Evolutionary conservation across 805 yeast genomes (phyloP).

Genomic region (Metschnikowia lachancei): DNA sequence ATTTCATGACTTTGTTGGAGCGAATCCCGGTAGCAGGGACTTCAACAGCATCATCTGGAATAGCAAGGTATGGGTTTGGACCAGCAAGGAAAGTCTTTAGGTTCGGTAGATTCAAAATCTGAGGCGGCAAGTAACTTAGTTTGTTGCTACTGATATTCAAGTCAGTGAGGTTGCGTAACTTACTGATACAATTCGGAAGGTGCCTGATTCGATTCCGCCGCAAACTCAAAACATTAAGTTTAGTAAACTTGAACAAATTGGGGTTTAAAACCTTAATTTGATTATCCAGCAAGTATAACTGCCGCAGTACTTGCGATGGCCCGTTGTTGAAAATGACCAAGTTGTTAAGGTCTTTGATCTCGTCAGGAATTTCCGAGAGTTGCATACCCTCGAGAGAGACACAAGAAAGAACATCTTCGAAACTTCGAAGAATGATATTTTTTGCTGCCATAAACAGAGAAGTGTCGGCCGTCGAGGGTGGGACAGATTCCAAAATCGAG

Average conservation of each 20-base stretch:
- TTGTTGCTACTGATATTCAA: conserved; percentile 53
- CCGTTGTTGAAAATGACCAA: conserved; percentile 43
- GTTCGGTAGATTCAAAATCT: conserved; percentile 45
- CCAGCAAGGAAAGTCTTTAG: conserved; percentile 50
- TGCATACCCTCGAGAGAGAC: conserved; percentile 48
- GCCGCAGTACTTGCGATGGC: conserved; percentile 31
- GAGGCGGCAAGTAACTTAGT: conserved; percentile 50
- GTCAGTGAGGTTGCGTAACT: conserved; percentile 40
- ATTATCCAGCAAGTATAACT: conserved; percentile 53
- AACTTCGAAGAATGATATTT: conserved; percentile 41
- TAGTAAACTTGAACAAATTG: conserved; percentile 48
- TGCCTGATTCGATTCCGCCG: conserved; percentile 41
- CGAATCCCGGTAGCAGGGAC: conserved; percentile 2
- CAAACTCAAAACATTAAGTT: conserved; percentile 50
- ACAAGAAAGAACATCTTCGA: conserved; percentile 47
- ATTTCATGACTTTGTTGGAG: conserved; percentile 11
- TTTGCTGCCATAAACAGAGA: conserved; percentile 32
- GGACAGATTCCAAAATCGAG: conserved; percentile 18
- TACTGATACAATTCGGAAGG: conserved; percentile 22
- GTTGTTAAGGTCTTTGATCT: conserved; percentile 54
- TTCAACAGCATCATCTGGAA: conserved; percentile 27
- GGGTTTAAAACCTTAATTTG: conserved; percentile 48
- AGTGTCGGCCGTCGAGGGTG: conserved; percentile 1
- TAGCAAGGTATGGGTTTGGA: conserved; percentile 46
- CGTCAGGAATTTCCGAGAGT: conserved; percentile 52